Percentiles rank a stretch among this genome's conserved stretches.
Evolutionary conservation across 495 filamentous ascomycete genomes (phyloP).

Genomic region (Hapsidospora chrysogenum): DNA sequence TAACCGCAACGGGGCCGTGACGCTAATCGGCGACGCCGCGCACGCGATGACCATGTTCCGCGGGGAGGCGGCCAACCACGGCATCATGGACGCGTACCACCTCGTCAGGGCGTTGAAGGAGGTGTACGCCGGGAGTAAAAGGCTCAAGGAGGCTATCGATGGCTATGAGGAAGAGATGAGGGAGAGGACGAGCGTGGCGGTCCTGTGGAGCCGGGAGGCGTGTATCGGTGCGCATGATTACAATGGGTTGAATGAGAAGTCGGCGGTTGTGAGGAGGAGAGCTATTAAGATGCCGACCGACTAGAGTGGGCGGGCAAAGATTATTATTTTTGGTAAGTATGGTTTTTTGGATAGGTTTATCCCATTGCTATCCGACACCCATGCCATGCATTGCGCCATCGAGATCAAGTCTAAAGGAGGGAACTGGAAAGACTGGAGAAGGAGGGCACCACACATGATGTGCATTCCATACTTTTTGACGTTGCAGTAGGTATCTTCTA

Average conservation of each 20-base stretch:
- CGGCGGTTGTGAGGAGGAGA: constrained; percentile 8
- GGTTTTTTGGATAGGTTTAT: too few species aligned
- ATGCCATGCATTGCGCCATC: too few species aligned
- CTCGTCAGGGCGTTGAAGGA: constrained; percentile 9
- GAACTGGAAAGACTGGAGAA: too few species aligned
- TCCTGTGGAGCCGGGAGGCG: constrained; percentile 31
- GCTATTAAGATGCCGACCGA: too few species aligned
- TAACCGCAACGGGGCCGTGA: constrained; percentile 26
- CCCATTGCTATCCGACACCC: too few species aligned
- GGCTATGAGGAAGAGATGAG: constrained; percentile 32
- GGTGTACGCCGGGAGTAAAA: constrained; percentile 1
- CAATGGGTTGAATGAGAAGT: constrained; percentile 5
- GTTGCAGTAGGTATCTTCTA: too few species aligned
- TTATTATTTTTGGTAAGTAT: too few species aligned
- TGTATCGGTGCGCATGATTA: constrained; percentile 19
- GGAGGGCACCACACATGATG: too few species aligned
- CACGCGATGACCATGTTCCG: constrained; percentile 39
- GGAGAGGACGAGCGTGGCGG: constrained; percentile 23
- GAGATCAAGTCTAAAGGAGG: too few species aligned
- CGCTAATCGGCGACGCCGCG: constrained; percentile 35
- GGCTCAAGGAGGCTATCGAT: constrained; percentile 14
- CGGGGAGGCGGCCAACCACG: constrained; percentile 32
- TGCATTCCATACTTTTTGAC: too few species aligned
- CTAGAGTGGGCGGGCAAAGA: too few species aligned
- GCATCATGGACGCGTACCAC: constrained; percentile 21